phyloP scores from a whole-genome alignment of 163 green algal species.

The Chlorella variabilis region DNA sequence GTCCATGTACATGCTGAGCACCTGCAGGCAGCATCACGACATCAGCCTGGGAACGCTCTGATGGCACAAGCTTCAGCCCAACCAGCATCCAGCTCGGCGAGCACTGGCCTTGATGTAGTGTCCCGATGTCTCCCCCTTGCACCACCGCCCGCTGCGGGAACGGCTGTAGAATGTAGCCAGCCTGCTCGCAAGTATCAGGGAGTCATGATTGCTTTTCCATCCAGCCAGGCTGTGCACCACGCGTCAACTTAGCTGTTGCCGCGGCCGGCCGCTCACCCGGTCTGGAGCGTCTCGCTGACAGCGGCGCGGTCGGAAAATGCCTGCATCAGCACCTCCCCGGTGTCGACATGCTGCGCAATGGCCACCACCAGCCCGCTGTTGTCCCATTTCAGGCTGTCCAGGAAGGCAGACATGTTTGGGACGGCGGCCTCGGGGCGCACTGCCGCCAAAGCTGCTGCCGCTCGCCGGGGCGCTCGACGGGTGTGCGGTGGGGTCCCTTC shows the following conservation, averaged over 20 bases:
- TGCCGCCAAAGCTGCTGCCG: not conserved
- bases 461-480: not conserved
- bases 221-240: not conserved
- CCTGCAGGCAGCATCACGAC: conserved; percentile 14
- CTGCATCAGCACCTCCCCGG: conserved; percentile 97
- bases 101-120: conserved; percentile 92
- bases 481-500: no score
- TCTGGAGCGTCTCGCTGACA: conserved; percentile 92
- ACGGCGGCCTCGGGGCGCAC: conserved; percentile 18
- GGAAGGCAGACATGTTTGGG: conserved; percentile 20
- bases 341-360: conserved; percentile 96
- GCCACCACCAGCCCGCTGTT: conserved; percentile 85
- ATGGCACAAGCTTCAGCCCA: no score
- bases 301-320: conserved; percentile 91
- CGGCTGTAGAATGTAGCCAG: conserved; percentile 97
- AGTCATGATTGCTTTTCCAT: not conserved
- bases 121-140: conserved; percentile 97
- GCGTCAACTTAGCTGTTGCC: not conserved
- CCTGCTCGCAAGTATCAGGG: conserved; percentile 46
- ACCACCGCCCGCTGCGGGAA: conserved; percentile 92
- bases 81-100: not conserved
- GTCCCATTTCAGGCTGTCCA: conserved; percentile 93
- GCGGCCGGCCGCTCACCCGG: conserved; percentile 53
- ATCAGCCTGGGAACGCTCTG: not conserved
- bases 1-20: conserved; percentile 76